Evolutionary conservation across 2,329 filamentous ascomycete genomes (phyloP), one percentile per base, ranked within the genome.

Genomic region (Myrmaecium sp.): DNA sequence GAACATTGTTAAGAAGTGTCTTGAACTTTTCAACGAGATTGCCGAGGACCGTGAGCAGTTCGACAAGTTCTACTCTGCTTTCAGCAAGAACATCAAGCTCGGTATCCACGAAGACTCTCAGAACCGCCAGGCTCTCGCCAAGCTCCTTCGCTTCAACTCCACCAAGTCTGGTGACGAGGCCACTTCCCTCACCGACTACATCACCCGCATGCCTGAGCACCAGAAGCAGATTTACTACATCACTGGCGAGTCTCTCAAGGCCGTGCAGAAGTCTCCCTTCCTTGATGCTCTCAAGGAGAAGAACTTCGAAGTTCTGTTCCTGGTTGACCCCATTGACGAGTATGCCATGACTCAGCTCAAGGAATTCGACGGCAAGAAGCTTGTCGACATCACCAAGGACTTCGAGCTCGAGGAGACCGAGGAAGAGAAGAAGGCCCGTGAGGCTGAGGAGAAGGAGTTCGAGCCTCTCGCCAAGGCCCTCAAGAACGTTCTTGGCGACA

Each of bases 181-280:
- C 52, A 95, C 86, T 44, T 98, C 89, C 30, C 80, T 98, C 55
- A 58, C 75, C 36, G 89, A 98, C 77, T 98, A 98, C 62, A 69
- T 95, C 57, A 94, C 89, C 42, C 89, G 89, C 64, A 98, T 98
- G 89, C 78, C 82, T 34, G 86, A 95, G 71, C 86, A 95, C 71
- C 89, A 98, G 76, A 94, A 95, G 77, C 84, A 98, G 66, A 83
- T 98, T 64, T 98, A 98, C 78, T 98, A 95, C 81, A 98, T 98
- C 71, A 98, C 89, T 38, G 89, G 89, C 65, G 89, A 98, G 75
- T 93, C 86, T 31, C 75, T 92, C 66, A 94, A 94, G 74, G 89
- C 89, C 42, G 89, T 98, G 43, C 64, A 76, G 60, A 91, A 93
- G 71, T 98, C 89, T 44, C 89, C 89, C 49, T 98, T 98, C 86